Percentiles rank a stretch among this genome's conserved stretches.
These are phyloP conservation scores for Lactarius quietus DNA, from an alignment of 768 basidiomycete genomes.

Conservation along the genomic window DNA sequence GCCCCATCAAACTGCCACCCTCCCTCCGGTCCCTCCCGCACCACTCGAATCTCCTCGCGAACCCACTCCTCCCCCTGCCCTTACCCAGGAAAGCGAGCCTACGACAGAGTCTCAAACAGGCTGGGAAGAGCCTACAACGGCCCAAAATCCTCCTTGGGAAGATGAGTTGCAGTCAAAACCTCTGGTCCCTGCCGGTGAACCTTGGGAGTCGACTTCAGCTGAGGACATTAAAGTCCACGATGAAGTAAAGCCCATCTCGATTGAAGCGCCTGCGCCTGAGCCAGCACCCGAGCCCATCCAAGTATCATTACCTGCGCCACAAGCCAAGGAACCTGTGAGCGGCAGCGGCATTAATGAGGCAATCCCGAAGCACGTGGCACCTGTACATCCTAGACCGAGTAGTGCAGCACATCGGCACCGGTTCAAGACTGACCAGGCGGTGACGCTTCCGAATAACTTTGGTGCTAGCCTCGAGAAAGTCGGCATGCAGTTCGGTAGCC, in stretches of 20 bases:
- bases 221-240: constrained; percentile 17
- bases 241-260: constrained; percentile 17
- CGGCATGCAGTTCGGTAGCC: constrained; percentile 88
- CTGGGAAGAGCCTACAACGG: constrained; percentile 75
- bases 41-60: constrained; percentile 26
- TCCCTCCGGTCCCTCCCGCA: constrained; percentile 27
- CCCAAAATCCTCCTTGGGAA: constrained; percentile 65
- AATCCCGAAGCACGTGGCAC: constrained; percentile 36
- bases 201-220: constrained; percentile 29
- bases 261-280: constrained; percentile 22
- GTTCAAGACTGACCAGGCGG: constrained; percentile 79
- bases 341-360: constrained; percentile 24
- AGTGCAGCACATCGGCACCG: constrained; percentile 52
- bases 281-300: constrained; percentile 36
- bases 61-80: constrained; percentile 26
- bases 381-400: constrained; percentile 50
- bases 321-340: constrained; percentile 30
- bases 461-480: constrained; percentile 66
- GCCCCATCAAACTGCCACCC: constrained; percentile 29
- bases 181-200: constrained; percentile 34
- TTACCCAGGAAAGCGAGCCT: constrained; percentile 35
- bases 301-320: constrained; percentile 26
- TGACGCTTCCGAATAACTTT: constrained; percentile 68
- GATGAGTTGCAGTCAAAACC: constrained; percentile 53
- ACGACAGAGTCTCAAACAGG: constrained; percentile 34